phyloP scores from a whole-genome alignment of 164 flowering plant species.

The Liriodendron chinense region DNA sequence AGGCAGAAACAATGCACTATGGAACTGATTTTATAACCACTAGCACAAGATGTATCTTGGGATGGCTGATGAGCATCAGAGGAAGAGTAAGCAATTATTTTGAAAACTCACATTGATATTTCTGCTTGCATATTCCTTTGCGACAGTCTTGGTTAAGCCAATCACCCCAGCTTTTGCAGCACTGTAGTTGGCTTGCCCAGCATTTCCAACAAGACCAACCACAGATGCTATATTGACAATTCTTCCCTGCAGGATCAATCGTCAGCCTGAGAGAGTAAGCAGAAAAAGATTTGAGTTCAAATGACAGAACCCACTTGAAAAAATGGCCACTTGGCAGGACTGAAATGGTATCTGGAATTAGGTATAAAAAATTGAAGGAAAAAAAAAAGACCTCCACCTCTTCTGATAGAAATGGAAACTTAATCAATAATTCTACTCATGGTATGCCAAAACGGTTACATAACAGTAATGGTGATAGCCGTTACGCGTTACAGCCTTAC shows the following conservation, averaged over 20 bases:
- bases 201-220: slow-evolving; percentile 89
- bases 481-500: too few relatives aligned
- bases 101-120: slow-evolving; percentile 64
- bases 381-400: too few relatives aligned
- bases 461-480: too few relatives aligned
- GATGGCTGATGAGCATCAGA: not conserved
- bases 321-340: not conserved
- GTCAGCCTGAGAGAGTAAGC: not conserved
- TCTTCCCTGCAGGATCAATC: slow-evolving; percentile 60
- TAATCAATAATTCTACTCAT: too few relatives aligned
- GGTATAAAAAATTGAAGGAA: too few relatives aligned
- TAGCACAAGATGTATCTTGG: not conserved
- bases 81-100: not conserved
- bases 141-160: slow-evolving; percentile 88
- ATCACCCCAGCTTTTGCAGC: slow-evolving; percentile 99
- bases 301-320: not conserved
- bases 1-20: not conserved
- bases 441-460: too few relatives aligned
- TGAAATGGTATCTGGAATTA: not conserved
- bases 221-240: slow-evolving; percentile 90
- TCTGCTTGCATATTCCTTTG: slow-evolving; percentile 88
- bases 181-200: slow-evolving; percentile 95
- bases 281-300: not conserved
- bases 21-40: not conserved
- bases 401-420: too few relatives aligned